Base-by-base conservation (phyloP, 192 early-diverging fungal species). In the Phycomyces nitens region DNA sequence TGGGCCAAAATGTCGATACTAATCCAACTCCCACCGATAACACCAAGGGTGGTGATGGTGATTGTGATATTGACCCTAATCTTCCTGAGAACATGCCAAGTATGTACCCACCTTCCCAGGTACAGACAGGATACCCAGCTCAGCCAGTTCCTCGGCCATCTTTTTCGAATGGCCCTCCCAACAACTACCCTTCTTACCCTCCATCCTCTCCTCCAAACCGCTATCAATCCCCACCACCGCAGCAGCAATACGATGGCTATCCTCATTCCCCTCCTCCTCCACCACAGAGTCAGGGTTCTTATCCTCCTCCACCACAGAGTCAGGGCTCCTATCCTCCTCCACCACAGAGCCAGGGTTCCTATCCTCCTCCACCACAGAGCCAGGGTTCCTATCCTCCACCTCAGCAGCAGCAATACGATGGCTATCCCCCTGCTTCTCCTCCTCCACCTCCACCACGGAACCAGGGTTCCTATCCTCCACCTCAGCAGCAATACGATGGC, bases 71-170 rank as follows among this genome's bases (percentile, higher is more conserved):
- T 11, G 18, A 47, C 11, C 29, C 47, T 3, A 69, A 69, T 44
- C 64, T 61, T 4, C 42, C 70, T 3, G 74, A 71, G 39, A 56
- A 64, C 27, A 21, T 51, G 14, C 64, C 50, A 3, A 66, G 47
- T 71, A 68, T 71, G 64, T 55, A 26, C 51, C 29, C n/a, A 10
- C 68, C 44, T 5, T 73, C 71, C 39, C 70, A 65, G 7, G 69
- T 70, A 16, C 71, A 70, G 47, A 70, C 75, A 20, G 73, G 65
- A 34, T 69, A 53, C 52, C 22, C 58, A 8, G 57, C 73, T 1
- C 64, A 66, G n/a, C 62, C 73, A 23, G 67, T 63, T 0, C 64
- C 73, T n/a, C 63, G 68, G 0, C 67, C 73, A n/a, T 57, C 71
- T 39, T 56, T 52, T 11, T 67, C 73, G 7, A 34, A 34, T 4